A percentile compares a stretch with the other conserved stretches of the same genome.
These are phyloP conservation scores for Pseudogymnoascus sp. DNA, from an alignment of 2,329 filamentous ascomycete genomes.

Conservation along the genomic window DNA sequence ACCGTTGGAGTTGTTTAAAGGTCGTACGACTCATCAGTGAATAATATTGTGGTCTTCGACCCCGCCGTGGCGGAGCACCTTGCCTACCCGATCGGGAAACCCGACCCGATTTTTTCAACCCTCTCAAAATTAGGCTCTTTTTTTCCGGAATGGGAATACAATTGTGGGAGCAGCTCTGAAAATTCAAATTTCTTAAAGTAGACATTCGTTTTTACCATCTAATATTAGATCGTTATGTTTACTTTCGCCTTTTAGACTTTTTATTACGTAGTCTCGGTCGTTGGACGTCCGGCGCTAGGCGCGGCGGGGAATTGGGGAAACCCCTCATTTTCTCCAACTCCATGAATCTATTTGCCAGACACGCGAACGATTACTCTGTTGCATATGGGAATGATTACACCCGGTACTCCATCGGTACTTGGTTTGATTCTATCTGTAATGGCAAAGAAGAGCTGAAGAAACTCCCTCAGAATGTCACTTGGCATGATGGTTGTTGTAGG, in stretches of 20 bases:
- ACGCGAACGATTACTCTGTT: neutral
- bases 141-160: neutral
- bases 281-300: neutral
- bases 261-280: neutral
- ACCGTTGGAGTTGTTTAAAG: neutral
- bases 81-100: conserved; percentile 8
- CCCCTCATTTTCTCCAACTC: neutral
- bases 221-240: neutral
- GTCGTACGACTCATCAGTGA: neutral
- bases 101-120: neutral
- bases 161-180: neutral
- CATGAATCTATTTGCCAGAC: neutral
- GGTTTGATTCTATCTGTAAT: neutral
- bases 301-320: neutral
- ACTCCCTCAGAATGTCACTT: too few species aligned
- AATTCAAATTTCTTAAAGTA: neutral
- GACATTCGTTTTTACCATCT: neutral
- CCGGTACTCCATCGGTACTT: neutral
- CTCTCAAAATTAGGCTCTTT: neutral
- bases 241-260: neutral
- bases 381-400: neutral
- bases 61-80: neutral
- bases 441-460: neutral
- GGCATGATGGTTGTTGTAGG: too few species aligned
- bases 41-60: neutral